phyloP scores from a whole-genome alignment of 2,329 filamentous ascomycete species.

The Epichloe glyceriae region DNA sequence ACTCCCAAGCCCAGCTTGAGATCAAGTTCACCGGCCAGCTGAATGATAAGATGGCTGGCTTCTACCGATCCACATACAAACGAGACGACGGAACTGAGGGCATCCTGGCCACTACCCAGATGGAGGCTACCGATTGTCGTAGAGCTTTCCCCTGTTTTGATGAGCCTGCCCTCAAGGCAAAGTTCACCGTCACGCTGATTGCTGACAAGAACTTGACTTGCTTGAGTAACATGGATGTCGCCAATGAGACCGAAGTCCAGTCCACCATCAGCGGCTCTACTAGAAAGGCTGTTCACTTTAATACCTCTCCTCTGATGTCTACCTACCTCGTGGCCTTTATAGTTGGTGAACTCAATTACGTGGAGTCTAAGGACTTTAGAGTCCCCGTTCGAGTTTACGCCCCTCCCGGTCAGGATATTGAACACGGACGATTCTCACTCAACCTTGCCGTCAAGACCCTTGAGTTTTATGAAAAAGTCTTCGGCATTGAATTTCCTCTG shows the following conservation, averaged over 20 bases:
- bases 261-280: constrained; percentile 30
- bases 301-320: constrained; percentile 86
- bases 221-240: constrained; percentile 93
- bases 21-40: constrained; percentile 59
- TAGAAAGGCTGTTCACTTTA: constrained; percentile 73
- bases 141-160: constrained; percentile 94
- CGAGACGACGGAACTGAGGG: constrained; percentile 63
- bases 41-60: constrained; percentile 94
- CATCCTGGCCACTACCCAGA: constrained; percentile 82
- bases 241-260: constrained; percentile 56
- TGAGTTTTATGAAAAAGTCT: constrained; percentile 79
- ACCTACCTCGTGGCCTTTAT: constrained; percentile 93
- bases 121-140: constrained; percentile 91
- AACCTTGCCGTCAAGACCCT: constrained; percentile 82
- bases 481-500: constrained; percentile 52
- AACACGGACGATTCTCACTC: constrained; percentile 81
- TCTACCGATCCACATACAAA: constrained; percentile 94
- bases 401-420: constrained; percentile 77
- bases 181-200: constrained; percentile 81
- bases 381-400: constrained; percentile 91
- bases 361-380: constrained; percentile 84
- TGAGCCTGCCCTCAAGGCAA: constrained; percentile 85
- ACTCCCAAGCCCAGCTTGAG: constrained; percentile 55
- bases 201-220: constrained; percentile 86
- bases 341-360: constrained; percentile 84